Evolutionary conservation across 805 yeast genomes (phyloP).

Genomic region (Yamadazyma endophytica): DNA sequence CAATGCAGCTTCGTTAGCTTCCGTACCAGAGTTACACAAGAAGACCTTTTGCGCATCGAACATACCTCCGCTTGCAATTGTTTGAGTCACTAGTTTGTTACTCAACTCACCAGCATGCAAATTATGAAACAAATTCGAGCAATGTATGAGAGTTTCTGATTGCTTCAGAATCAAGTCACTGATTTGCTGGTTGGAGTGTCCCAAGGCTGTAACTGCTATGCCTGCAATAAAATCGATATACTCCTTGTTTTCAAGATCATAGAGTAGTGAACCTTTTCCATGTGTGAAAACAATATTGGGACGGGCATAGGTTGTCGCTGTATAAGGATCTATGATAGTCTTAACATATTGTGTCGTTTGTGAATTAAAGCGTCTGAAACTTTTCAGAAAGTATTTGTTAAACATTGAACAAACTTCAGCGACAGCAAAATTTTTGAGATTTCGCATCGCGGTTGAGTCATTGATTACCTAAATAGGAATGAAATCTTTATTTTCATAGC

Average conservation of each 20-base stretch:
- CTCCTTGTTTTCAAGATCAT: constrained; percentile 73
- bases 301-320: constrained; percentile 76
- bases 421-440: constrained; percentile 11
- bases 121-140: constrained; percentile 83
- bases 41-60: constrained; percentile 70
- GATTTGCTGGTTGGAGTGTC: constrained; percentile 77
- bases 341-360: constrained; percentile 39
- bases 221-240: constrained; percentile 94
- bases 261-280: constrained; percentile 77
- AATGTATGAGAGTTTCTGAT: constrained; percentile 67
- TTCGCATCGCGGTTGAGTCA: constrained; percentile 34
- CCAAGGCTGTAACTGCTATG: constrained; percentile 93
- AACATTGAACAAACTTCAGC: no score
- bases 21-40: constrained; percentile 57
- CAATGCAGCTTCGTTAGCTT: constrained; percentile 57
- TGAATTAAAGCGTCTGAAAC: no score
- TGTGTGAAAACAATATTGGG: constrained; percentile 73
- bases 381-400: no score
- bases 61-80: constrained; percentile 76
- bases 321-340: constrained; percentile 46
- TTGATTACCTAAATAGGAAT: constrained; percentile 15
- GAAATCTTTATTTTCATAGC: neutral
- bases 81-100: constrained; percentile 62
- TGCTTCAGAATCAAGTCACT: constrained; percentile 71
- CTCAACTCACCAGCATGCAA: constrained; percentile 79